Conservation (phyloP, 345 rosid genomes). For the Melaleuca quinquenervia region DNA sequence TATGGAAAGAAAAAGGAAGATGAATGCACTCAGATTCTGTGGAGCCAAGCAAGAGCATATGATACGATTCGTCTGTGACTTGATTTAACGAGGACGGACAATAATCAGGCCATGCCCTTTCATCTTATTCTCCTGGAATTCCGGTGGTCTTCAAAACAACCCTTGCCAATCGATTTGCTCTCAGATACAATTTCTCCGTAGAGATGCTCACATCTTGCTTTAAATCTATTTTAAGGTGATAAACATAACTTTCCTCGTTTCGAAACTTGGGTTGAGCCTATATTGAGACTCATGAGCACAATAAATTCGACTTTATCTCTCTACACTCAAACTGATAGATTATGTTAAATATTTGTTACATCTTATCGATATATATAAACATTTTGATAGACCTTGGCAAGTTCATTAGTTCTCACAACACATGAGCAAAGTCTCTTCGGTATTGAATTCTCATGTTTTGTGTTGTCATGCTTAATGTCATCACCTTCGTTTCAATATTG, state of each 20-base stretch:
- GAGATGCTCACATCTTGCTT: neutral
- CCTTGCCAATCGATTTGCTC: neutral
- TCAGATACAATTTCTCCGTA: neutral
- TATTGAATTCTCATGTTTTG: too few relatives aligned
- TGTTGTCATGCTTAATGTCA: too few relatives aligned
- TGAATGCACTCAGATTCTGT: neutral
- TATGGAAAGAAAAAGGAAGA: neutral
- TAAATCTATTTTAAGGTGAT: neutral
- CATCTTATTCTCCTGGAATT: neutral
- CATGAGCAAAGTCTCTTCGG: too few relatives aligned
- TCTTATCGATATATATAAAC: too few relatives aligned
- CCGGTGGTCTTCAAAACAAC: neutral
- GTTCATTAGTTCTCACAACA: too few relatives aligned
- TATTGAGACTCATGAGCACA: neutral
- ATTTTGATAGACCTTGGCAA: too few relatives aligned
- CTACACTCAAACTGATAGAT: neutral
- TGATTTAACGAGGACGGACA: neutral
- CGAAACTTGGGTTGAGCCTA: neutral
- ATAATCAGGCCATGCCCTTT: neutral
- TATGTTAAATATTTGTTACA: too few relatives aligned
- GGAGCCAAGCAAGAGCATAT: neutral
- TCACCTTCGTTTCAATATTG: too few relatives aligned
- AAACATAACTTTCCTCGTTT: neutral
- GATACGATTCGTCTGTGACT: neutral
- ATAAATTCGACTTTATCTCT: neutral